Evolutionary conservation across 1,284 basidiomycete species (phyloP).

Genomic region (Phlebopus sp.): DNA sequence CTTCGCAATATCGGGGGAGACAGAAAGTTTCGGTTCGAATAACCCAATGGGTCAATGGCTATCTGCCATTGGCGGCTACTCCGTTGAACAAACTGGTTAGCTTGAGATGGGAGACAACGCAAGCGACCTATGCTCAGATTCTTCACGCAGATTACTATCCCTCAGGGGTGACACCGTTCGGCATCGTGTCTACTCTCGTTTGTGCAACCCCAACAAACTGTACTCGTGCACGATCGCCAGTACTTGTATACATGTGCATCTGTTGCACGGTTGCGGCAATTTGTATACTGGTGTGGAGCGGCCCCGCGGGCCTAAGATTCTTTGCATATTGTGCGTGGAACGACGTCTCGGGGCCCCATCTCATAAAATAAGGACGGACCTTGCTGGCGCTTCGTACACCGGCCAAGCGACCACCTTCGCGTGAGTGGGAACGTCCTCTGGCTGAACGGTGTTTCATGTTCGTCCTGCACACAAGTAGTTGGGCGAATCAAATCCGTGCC

Average conservation of each 20-base stretch:
- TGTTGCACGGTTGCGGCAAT: slow-evolving; percentile 53
- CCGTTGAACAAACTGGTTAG: slow-evolving; percentile 57
- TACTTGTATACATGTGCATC: slow-evolving; percentile 61
- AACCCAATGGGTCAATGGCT: slow-evolving; percentile 78
- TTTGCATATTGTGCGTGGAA: slow-evolving; percentile 60
- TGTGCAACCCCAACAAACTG: slow-evolving; percentile 64
- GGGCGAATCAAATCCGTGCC: slow-evolving; percentile 70
- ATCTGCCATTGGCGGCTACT: slow-evolving; percentile 57
- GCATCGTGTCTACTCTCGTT: slow-evolving; percentile 57
- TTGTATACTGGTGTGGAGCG: slow-evolving; percentile 56
- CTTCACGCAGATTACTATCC: slow-evolving; percentile 57
- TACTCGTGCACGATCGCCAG: slow-evolving; percentile 56
- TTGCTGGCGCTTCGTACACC: slow-evolving; percentile 62
- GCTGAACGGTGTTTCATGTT: background rate
- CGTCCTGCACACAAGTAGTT: slow-evolving; percentile 31
- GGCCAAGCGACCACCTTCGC: slow-evolving; percentile 71
- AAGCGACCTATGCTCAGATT: background rate
- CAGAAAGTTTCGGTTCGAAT: slow-evolving; percentile 70
- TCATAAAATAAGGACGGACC: slow-evolving; percentile 35
- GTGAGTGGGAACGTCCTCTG: slow-evolving; percentile 34
- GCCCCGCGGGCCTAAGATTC: slow-evolving; percentile 57
- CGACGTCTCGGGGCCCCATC: background rate
- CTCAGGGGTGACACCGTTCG: slow-evolving; percentile 62
- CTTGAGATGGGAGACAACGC: background rate
- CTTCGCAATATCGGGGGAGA: slow-evolving; percentile 66